Percentiles rank a stretch among this genome's conserved stretches.
phyloP scores from a whole-genome alignment of 495 filamentous ascomycete genomes.

The Sabuloglossum arenarium region DNA sequence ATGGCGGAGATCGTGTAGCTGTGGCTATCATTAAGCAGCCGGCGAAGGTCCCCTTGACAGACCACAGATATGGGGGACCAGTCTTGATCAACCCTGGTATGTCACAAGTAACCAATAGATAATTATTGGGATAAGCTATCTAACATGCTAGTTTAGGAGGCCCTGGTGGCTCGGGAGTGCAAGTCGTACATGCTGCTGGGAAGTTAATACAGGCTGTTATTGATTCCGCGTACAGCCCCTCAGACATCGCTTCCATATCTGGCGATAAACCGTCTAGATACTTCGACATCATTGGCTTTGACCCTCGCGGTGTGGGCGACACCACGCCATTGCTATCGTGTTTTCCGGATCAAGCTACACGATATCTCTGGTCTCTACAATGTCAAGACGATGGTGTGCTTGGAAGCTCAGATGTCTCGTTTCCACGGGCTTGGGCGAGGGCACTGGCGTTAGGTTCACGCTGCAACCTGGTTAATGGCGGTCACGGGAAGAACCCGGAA shows the following conservation, averaged over 20 bases:
- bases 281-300: conserved; percentile 16
- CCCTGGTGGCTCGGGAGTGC: conserved; percentile 28
- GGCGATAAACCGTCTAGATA: not conserved
- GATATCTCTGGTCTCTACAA: not conserved
- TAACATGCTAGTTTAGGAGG: conserved; percentile 17
- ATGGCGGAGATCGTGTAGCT: conserved; percentile 21
- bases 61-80: conserved; percentile 25
- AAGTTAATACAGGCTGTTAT: conserved; percentile 22
- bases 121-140: not conserved
- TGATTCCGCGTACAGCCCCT: conserved; percentile 6
- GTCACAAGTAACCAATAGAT: not conserved
- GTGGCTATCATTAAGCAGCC: conserved; percentile 31
- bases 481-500: not conserved
- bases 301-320: conserved; percentile 17
- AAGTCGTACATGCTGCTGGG: conserved; percentile 18
- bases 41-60: conserved; percentile 23
- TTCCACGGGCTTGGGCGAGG: not conserved
- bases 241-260: not conserved
- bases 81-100: conserved; percentile 27
- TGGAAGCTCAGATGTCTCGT: not conserved
- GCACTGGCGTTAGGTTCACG: not conserved
- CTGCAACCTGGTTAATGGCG: not conserved
- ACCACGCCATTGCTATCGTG: conserved; percentile 17
- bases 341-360: conserved; percentile 11
- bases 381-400: not conserved